Percentiles rank a stretch among this genome's conserved stretches.
Evolutionary conservation across 768 basidiomycete species (phyloP).

Genomic region (Filobasidium wieringae): DNA sequence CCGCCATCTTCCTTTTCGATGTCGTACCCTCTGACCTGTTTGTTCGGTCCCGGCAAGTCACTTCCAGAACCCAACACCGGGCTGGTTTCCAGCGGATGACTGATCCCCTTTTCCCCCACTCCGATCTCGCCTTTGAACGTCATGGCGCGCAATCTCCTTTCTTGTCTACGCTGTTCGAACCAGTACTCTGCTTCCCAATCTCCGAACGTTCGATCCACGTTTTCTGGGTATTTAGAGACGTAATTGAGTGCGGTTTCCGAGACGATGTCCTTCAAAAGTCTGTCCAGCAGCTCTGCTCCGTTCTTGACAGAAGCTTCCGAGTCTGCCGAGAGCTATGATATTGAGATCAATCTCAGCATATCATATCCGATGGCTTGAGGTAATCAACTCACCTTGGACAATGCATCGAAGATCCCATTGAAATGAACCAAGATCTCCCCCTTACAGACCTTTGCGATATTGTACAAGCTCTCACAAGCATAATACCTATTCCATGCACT

Average conservation of each 20-base stretch:
- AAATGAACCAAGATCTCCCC: conserved; percentile 94
- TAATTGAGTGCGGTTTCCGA: conserved; percentile 92
- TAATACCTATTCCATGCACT: conserved; percentile 53
- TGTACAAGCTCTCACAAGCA: conserved; percentile 95
- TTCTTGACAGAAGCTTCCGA: conserved; percentile 94
- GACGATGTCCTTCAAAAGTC: conserved; percentile 95
- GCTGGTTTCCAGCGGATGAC: conserved; percentile 14
- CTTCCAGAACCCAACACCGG: conserved; percentile 1
- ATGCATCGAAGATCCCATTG: conserved; percentile 93
- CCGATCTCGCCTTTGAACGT: no score
- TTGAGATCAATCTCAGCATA: background rate
- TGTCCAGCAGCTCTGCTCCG: conserved; percentile 89
- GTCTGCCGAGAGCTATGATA: conserved; percentile 75
- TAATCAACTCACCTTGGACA: conserved; percentile 65
- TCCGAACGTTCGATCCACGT: conserved; percentile 40
- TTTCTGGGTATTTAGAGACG: conserved; percentile 72
- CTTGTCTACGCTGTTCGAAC: background rate
- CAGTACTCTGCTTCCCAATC: conserved; percentile 3
- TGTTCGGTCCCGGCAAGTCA: conserved; percentile 1
- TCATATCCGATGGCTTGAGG: background rate
- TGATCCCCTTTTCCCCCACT: conserved; percentile 4
- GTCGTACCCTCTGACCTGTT: background rate
- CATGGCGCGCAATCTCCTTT: background rate
- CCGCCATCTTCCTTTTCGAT: background rate
- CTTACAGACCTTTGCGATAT: conserved; percentile 77